Evolutionary conservation across 768 basidiomycete species (phyloP), one percentile per base, ranked within the genome.

Genomic region (Kwoniella pini): DNA sequence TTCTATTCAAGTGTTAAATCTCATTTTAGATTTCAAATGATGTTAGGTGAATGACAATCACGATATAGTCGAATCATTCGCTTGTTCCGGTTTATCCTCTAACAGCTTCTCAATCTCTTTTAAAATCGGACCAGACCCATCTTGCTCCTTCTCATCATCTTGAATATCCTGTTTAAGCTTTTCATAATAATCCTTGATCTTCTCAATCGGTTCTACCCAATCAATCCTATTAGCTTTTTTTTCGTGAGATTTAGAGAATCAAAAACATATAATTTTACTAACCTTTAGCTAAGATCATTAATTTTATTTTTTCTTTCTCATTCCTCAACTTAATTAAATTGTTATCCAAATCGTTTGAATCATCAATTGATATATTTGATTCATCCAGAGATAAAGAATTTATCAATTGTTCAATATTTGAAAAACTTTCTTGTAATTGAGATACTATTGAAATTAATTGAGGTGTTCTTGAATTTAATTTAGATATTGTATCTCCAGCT

Each of bases 401-500:
- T 7, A 68, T 74, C 27, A 78, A 46, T 30, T 67, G 69, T 2
- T 70, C 72, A 31, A 78, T 78, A 7, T 70, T 68, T 10, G 71
- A 70, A 60, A 78, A 78, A 9, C 68, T 65, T 26, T 74, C 60
- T 55, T 78, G 77, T 12, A 78, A 67, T 5, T 65, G 61, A 10
- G 65, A 63, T 11, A 78, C 65, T 45, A 78, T 78, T 2, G 64
- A 58, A 30, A 77, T 56, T 19, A 78, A 71, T 60, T 78, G 68
- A 0, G 77, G 77, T 15, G 75, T 78, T 4, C 70, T 69, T 12
- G 70, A 68, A 53, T 77, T 77, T 15, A 78, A 62, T 17, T 68
- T 53, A 6, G 72, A 69, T 31, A 78, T 78, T 0, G 77, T 75
- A 42, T 78, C 74, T 4, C 75, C 75, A 10, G 77, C 77, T 39